These are phyloP conservation scores for Bromus sterilis DNA, from an alignment of 176 grass and related monocot species.

Conservation along the genomic window DNA sequence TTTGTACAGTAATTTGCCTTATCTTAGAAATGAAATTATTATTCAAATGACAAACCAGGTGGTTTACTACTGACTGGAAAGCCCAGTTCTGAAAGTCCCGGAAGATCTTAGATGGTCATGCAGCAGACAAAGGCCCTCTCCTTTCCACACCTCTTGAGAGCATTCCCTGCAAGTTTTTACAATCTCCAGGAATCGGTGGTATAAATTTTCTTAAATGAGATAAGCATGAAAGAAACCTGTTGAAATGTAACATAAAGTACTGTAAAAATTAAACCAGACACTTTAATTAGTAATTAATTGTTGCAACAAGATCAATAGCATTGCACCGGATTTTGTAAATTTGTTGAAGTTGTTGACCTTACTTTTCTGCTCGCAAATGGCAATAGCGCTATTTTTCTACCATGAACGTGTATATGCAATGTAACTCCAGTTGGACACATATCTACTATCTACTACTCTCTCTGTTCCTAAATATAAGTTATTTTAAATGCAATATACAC, in stretches of 20 bases:
- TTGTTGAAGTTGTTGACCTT: not conserved
- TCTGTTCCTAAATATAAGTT: too few species aligned
- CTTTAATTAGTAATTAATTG: not conserved
- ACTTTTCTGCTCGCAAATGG: not conserved
- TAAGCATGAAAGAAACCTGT: not conserved
- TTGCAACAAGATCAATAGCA: not conserved
- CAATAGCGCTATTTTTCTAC: constrained; percentile 8
- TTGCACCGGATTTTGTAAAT: not conserved
- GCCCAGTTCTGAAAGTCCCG: constrained; percentile 39
- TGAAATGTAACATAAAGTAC: not conserved
- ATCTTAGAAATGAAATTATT: not conserved
- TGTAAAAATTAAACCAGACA: not conserved
- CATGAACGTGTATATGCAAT: constrained; percentile 9
- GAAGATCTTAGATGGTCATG: constrained; percentile 72
- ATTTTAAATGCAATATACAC: too few species aligned
- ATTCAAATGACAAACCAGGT: constrained; percentile 66
- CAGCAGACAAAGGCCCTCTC: constrained; percentile 51
- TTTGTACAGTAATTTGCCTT: constrained; percentile 3
- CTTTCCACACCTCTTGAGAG: constrained; percentile 57
- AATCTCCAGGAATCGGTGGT: constrained; percentile 59
- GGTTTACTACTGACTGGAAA: constrained; percentile 69
- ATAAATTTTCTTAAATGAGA: not conserved
- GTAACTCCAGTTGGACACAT: constrained; percentile 42
- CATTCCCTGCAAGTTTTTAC: constrained; percentile 27
- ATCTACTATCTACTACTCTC: too few species aligned